Percentiles rank a stretch among this genome's conserved stretches.
phyloP scores from a whole-genome alignment of 2,329 filamentous ascomycete genomes.

The Xylariaceae sp. region DNA sequence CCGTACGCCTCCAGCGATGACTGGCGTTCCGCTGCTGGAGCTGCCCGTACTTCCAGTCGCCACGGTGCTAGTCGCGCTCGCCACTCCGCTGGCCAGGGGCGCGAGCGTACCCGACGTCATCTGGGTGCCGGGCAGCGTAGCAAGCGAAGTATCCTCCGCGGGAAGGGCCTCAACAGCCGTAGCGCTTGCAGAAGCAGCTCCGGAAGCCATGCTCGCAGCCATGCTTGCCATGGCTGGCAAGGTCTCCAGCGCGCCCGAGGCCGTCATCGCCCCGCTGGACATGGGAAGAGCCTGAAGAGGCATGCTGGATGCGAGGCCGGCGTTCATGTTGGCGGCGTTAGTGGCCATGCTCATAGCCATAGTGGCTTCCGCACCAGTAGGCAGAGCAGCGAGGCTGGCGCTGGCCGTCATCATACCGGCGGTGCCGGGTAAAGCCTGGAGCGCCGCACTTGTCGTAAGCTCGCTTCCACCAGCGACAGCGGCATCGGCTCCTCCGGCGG shows the following conservation, averaged over 20 bases:
- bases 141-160: neutral
- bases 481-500: too few relatives aligned
- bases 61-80: neutral
- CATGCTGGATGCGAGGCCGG: neutral
- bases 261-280: neutral
- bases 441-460: too few relatives aligned
- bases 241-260: neutral
- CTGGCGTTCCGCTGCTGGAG: neutral
- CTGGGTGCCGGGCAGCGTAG: neutral
- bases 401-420: too few relatives aligned
- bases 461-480: too few relatives aligned
- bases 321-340: neutral
- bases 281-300: neutral
- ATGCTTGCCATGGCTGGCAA: constrained; percentile 4
- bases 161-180: neutral
- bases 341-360: neutral
- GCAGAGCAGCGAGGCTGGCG: too few relatives aligned
- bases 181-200: neutral
- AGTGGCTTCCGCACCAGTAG: too few relatives aligned
- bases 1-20: neutral
- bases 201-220: neutral
- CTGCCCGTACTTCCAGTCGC: neutral
- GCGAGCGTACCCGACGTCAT: neutral
- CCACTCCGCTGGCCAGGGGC: neutral
- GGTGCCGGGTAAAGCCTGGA: too few relatives aligned